phyloP scores from a whole-genome alignment of 164 flowering plant species.

The Berberis vulgaris region DNA sequence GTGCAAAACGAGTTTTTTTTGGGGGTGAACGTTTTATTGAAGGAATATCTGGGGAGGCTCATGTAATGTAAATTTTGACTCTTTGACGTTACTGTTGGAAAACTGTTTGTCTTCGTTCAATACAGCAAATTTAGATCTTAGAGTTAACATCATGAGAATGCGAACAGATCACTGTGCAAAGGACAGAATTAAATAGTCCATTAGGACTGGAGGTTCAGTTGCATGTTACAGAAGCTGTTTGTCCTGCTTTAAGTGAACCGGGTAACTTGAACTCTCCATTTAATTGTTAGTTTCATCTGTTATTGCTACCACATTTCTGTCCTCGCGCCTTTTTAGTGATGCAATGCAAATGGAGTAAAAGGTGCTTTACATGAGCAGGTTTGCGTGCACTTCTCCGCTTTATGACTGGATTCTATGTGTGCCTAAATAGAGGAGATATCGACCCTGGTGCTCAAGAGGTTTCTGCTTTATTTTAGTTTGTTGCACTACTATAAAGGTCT shows the following conservation, averaged over 20 bases:
- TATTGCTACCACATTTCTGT: background rate
- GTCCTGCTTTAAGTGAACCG: constrained; percentile 96
- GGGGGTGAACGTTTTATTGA: constrained; percentile 96
- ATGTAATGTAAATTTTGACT: constrained; percentile 42
- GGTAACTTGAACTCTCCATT: constrained; percentile 28
- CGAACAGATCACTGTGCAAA: constrained; percentile 79
- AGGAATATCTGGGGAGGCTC: constrained; percentile 91
- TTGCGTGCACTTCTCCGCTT: constrained; percentile 94
- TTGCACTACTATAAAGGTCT: background rate
- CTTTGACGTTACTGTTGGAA: background rate
- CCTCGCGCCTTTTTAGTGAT: background rate
- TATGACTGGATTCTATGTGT: constrained; percentile 87
- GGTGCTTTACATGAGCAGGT: constrained; percentile 40
- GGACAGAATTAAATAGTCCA: constrained; percentile 81
- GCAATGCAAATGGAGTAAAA: constrained; percentile 4
- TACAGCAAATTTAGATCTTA: background rate
- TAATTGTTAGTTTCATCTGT: constrained; percentile 1
- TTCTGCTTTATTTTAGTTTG: constrained; percentile 1
- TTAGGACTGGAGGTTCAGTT: constrained; percentile 93
- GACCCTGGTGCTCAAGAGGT: constrained; percentile 75
- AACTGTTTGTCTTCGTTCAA: background rate
- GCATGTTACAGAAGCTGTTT: constrained; percentile 85
- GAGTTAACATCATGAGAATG: background rate
- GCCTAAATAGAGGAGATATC: constrained; percentile 89
- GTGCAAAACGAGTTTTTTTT: constrained; percentile 90